A percentile compares a stretch with the other conserved stretches of the same genome.
These are phyloP conservation scores for Paramecium sexaurelia DNA, from an alignment of 73 alveolate species.

Conservation along the genomic window DNA sequence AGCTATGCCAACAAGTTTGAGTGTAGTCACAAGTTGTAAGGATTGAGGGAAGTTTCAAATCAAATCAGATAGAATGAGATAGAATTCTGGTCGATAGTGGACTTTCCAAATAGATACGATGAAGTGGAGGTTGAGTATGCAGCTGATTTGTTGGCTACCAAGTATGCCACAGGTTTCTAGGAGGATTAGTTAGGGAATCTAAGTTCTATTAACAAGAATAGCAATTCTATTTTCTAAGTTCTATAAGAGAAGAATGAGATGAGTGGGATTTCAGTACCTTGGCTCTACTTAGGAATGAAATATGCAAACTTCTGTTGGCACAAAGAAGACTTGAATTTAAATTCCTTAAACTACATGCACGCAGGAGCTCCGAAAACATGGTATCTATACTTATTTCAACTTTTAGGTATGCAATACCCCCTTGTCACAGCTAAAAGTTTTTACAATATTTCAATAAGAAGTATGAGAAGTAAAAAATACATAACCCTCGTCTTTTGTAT, in stretches of 20 bases:
- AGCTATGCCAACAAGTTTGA: constrained; percentile 62
- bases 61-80: constrained; percentile 63
- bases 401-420: constrained; percentile 77
- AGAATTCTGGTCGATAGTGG: constrained; percentile 81
- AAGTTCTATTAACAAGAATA: constrained; percentile 61
- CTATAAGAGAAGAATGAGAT: constrained; percentile 70
- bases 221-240: constrained; percentile 73
- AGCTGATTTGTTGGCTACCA: constrained; percentile 79
- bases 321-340: constrained; percentile 77
- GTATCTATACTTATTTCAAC: background rate
- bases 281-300: constrained; percentile 84
- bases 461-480: constrained; percentile 66
- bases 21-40: constrained; percentile 16
- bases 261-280: constrained; percentile 85
- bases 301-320: constrained; percentile 87
- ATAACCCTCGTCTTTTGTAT: constrained; percentile 77
- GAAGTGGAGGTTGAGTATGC: constrained; percentile 80
- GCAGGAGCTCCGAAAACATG: constrained; percentile 86
- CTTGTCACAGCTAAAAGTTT: constrained; percentile 71
- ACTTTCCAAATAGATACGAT: constrained; percentile 61
- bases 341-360: constrained; percentile 83
- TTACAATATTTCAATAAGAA: constrained; percentile 74
- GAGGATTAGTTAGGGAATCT: constrained; percentile 65
- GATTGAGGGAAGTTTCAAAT: constrained; percentile 19
- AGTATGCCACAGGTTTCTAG: constrained; percentile 78